Evolutionary conservation across 148 eudicot species (phyloP).

Genomic region (Chenopodium quinoa): DNA sequence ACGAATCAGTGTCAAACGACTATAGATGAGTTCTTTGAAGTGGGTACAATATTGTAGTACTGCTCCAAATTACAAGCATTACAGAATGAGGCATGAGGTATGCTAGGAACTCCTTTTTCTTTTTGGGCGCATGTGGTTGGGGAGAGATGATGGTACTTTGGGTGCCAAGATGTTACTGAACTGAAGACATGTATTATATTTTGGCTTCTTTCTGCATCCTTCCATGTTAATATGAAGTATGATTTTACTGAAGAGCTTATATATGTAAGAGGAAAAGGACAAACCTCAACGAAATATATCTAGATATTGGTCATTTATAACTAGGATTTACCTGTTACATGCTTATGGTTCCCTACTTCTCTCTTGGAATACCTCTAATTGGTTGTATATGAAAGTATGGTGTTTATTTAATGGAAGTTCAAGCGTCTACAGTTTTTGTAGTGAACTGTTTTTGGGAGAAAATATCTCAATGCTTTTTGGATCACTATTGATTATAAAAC

Average conservation of each 20-base stretch:
- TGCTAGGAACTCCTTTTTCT: not conserved
- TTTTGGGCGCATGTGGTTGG: too few species aligned
- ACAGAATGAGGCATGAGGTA: not conserved
- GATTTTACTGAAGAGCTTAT: not conserved
- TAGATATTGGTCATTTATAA: not conserved
- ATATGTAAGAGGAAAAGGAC: not conserved
- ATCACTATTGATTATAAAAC: not conserved
- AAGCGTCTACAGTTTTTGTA: not conserved
- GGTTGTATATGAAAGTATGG: not conserved
- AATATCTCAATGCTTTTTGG: not conserved
- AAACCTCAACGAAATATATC: not conserved
- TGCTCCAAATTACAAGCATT: too few species aligned
- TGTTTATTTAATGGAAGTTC: not conserved
- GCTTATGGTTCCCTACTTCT: too few species aligned
- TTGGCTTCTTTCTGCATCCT: not conserved
- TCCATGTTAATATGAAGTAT: not conserved
- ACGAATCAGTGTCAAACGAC: not conserved
- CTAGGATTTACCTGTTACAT: too few species aligned
- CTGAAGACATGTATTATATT: not conserved
- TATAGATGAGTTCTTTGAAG: not conserved
- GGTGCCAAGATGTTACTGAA: not conserved
- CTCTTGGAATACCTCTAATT: not conserved
- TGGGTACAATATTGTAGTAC: not conserved
- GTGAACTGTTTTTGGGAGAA: not conserved
- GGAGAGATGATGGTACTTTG: not conserved